Evolutionary conservation across 257 asterid genomes (phyloP).

Genomic region (Lithospermum erythrorhizon): DNA sequence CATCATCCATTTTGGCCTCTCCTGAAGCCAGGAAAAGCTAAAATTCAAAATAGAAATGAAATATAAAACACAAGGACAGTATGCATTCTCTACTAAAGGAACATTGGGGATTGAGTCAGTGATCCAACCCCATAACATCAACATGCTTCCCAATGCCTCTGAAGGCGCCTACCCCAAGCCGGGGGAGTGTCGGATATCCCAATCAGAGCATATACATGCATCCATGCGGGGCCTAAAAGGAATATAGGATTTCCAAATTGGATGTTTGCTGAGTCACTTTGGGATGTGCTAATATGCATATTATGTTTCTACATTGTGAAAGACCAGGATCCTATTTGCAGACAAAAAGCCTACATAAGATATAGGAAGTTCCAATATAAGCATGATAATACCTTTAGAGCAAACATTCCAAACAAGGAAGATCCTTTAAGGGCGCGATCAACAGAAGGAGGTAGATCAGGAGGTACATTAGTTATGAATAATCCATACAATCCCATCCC

Average conservation of each 20-base stretch:
- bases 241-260: no score
- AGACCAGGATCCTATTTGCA: not conserved
- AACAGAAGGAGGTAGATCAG: slow-evolving; percentile 25
- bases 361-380: slow-evolving; percentile 1
- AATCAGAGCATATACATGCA: no score
- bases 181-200: no score
- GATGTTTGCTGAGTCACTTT: no score
- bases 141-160: no score
- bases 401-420: slow-evolving; percentile 84
- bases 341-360: not conserved
- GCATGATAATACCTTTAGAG: slow-evolving; percentile 48
- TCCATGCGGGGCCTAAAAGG: no score
- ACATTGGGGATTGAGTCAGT: no score
- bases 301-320: not conserved
- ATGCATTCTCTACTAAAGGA: no score
- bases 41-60: not conserved
- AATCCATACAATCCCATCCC: slow-evolving; percentile 96
- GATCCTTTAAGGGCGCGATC: slow-evolving; percentile 87
- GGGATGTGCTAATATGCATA: not conserved
- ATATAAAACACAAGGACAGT: no score
- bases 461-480: slow-evolving; percentile 59
- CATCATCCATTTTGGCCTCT: slow-evolving; percentile 97
- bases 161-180: no score
- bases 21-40: slow-evolving; percentile 30
- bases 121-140: no score